Conservation (phyloP, 495 filamentous ascomycete genomes). For the Letharia lupina region DNA sequence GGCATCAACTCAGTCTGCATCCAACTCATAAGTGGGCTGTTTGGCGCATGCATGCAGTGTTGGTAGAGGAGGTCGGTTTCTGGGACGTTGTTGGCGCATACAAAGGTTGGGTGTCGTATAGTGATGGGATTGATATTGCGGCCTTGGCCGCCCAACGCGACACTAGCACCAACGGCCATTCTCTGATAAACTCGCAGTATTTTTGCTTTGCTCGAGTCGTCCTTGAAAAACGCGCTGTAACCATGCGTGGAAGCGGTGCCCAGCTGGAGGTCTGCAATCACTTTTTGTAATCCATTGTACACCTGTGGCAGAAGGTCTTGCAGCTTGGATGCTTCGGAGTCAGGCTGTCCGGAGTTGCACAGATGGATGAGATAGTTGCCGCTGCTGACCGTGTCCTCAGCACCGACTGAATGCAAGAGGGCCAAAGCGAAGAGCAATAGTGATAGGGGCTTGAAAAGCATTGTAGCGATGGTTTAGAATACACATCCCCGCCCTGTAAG, state of each 20-base stretch:
- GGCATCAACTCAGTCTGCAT: not conserved
- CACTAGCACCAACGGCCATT: not conserved
- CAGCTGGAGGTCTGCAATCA: not conserved
- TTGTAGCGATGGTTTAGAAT: not conserved
- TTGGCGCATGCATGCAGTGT: not conserved
- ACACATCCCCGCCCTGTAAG: not conserved
- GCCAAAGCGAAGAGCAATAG: not conserved
- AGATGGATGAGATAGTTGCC: slow-evolving; percentile 1
- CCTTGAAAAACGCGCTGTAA: slow-evolving; percentile 1
- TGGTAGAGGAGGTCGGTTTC: not conserved
- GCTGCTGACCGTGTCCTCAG: slow-evolving; percentile 1
- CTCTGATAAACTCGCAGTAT: not conserved
- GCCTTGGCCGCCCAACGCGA: not conserved
- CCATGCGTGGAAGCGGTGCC: not conserved
- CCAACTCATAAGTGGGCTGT: not conserved
- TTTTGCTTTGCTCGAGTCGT: not conserved
- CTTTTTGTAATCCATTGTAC: not conserved
- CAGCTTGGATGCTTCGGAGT: slow-evolving; percentile 1
- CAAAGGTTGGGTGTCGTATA: not conserved
- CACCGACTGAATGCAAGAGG: not conserved
- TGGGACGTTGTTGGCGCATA: not conserved
- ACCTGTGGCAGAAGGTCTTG: not conserved
- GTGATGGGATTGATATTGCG: not conserved
- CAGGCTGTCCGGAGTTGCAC: not conserved
- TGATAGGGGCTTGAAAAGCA: not conserved